Evolutionary conservation across 2,329 filamentous ascomycete genomes (phyloP), one percentile per base, ranked within the genome.

Genomic region (Epichloe aotearoae): DNA sequence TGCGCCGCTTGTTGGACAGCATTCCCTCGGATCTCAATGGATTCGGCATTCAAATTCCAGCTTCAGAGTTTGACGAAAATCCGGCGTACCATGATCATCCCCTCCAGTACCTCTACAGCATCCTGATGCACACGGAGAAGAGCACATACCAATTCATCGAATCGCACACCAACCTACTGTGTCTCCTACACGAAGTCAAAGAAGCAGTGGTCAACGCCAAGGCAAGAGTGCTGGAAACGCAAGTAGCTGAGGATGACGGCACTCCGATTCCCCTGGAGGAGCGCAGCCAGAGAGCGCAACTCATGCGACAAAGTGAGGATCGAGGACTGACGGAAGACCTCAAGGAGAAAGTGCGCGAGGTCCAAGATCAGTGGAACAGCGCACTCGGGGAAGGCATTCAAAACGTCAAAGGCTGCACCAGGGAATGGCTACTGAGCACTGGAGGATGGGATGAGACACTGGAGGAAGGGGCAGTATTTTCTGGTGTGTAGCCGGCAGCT

Each of bases 121-220:
- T 97, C 23, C 74, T 98, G 8, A 78, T 83, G 5, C 91, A 97
- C 61, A 85, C 89, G 0, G 88, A 94, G 64, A 95, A 93, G 70
- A 90, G 85, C 59, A 91, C 88, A 8, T 94, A 95, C 62, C 93
- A 97, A 65, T 97, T 95, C 68, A 96, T 97, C 61, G 93, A 97
- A 71, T 86, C 83, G 6, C 91, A 97, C 71, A 91, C 82, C 33
- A 96, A 96, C 62, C 73, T 96, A 36, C 74, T 95, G 23, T 97
- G 91, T 61, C 73, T 97, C 38, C 69, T 95, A 51, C 93, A 96
- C 61, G 89, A 96, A 67, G 88, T 95, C 49, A 88, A 88, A 62
- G 87, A 86, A 50, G 83, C 83, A 0, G 81, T 87, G 2, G 83
- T 87, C 62, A 75, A 75, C 45, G 84, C 86, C 7, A 81, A 82